Evolutionary conservation across 257 asterid species (phyloP), one percentile per base, ranked within the genome.

Genomic region (Plantago ovata): DNA sequence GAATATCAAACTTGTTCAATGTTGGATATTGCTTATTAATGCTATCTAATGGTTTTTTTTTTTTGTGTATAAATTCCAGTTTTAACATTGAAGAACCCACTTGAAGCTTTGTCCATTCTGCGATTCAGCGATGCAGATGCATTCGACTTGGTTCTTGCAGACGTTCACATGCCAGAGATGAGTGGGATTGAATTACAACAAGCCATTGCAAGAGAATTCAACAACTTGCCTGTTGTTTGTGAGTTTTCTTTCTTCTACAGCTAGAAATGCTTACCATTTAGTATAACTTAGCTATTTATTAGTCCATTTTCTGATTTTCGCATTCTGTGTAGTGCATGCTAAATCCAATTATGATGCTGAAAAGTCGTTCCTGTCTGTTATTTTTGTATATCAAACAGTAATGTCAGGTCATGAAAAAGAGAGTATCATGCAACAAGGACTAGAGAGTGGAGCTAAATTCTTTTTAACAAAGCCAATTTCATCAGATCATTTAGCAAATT

Each of bases 91-190:
- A 74, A 70, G 40, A 73, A 77, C 50, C 69, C 84, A 5, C 63
- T 44, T 0, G 86, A 82, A 13, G 86, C 86, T 18, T 53, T 82
- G 43, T 75, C 69, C 75, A 63, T 74, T 0, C 86, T 82, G 24
- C 73, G 84, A 19, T n/a, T n/a, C n/a, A 53, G 69, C 63, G 69
- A 60, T 22, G 75, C 66, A 0, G 73, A 67, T 21, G 61, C 67
- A 7, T 79, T 77, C 61, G 76, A 83, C 64, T 62, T 83, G 65
- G 82, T 82, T 38, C 65, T 82, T 1, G 47, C 81, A 0, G 80
- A 81, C 63, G 83, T 81, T 2, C 79, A 76, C 71, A 78, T 81
- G 85, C 83, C 81, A 0, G 77, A 67, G 48, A 70, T 84, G 79
- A 74, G 69, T 10, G 82, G 85, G 4, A 72, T 84, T 53, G 77